A percentile compares a stretch with the other conserved stretches of the same genome.
Conservation (phyloP, 768 basidiomycete genomes). For the Candolleomyces efflorescens region DNA sequence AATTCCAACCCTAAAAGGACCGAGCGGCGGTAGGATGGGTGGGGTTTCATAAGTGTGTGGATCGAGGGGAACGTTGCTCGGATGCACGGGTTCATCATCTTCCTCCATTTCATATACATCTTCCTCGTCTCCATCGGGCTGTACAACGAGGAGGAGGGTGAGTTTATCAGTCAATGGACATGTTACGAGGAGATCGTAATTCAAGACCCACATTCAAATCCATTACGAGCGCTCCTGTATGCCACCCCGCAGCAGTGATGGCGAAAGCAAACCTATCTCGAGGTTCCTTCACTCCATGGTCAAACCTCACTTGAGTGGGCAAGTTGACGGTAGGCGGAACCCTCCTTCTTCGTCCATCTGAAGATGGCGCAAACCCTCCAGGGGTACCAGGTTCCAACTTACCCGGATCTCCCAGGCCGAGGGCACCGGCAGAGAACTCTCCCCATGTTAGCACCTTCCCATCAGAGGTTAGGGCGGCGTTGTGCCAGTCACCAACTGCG, state of each 20-base stretch:
- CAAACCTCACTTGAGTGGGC: constrained; percentile 74
- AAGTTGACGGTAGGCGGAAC: constrained; percentile 39
- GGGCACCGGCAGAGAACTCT: constrained; percentile 66
- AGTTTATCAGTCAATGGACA: constrained; percentile 7
- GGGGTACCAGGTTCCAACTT: constrained; percentile 48
- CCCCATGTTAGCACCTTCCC: constrained; percentile 87
- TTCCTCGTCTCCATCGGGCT: constrained; percentile 31
- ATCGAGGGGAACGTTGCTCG: constrained; percentile 1
- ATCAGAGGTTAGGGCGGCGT: constrained; percentile 71
- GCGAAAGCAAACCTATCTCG: constrained; percentile 73
- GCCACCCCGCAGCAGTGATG: constrained; percentile 86
- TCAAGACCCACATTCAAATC: constrained; percentile 62
- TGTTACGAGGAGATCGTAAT: neutral
- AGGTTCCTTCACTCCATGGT: constrained; percentile 43
- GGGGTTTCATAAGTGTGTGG: constrained; percentile 15
- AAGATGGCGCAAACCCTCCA: constrained; percentile 49
- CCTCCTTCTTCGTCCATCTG: constrained; percentile 20
- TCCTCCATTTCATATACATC: constrained; percentile 28
- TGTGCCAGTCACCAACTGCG: constrained; percentile 91
- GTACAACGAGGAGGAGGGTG: constrained; percentile 15
- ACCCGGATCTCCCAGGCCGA: constrained; percentile 80
- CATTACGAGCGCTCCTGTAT: constrained; percentile 84
- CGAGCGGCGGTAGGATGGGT: constrained; percentile 22
- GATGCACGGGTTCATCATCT: constrained; percentile 3
- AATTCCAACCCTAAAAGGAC: constrained; percentile 37